Evolutionary conservation across 1,284 basidiomycete genomes (phyloP), one percentile per base, ranked within the genome.

Genomic region (Tausonia pullulans): DNA sequence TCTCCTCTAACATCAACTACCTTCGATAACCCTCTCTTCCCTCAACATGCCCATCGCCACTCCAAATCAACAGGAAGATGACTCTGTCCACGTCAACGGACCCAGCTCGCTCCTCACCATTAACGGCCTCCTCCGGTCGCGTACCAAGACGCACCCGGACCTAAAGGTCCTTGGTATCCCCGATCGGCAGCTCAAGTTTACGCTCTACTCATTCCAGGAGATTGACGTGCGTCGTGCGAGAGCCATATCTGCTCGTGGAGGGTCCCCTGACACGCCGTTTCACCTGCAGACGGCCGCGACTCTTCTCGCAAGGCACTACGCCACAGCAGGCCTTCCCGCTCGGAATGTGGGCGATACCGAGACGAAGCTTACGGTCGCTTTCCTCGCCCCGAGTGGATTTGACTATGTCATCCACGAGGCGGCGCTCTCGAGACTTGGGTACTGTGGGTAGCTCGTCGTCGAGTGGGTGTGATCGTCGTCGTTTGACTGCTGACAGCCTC

Each of bases 111-210:
- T 45, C 11, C n/a, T 43, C 46, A 43, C 62, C 2, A 64, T 68
- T n/a, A 66, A 65, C 60, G 62, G 65, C 14, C 65, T 68, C 56
- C 48, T 68, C 49, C 51, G 55, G 41, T 57, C 61, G 4, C 56
- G 65, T 1, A 60, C 64, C 5, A 41, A 27, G 1, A 55, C 57
- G 40, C 44, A 55, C 7, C 67, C 67, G 4, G 60, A 68, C 57
- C 58, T 55, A 48, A 41, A 56, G 9, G 63, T 68, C 45, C 58
- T 68, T 50, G 62, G 60, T 10, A 62, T 68, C 16, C 67, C 67
- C 54, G 62, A 68, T 60, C 54, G 55, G 45, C 39, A 58, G 4
- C 64, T 68, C 44, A 55, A 58, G 44, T 66, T 66, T 43, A 44
- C 60, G 9, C 55, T 7, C 4, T 61, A 61, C 60, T 49, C 60